Conservation (phyloP, 305 asterid genomes). For the Fraxinus floribunda region DNA sequence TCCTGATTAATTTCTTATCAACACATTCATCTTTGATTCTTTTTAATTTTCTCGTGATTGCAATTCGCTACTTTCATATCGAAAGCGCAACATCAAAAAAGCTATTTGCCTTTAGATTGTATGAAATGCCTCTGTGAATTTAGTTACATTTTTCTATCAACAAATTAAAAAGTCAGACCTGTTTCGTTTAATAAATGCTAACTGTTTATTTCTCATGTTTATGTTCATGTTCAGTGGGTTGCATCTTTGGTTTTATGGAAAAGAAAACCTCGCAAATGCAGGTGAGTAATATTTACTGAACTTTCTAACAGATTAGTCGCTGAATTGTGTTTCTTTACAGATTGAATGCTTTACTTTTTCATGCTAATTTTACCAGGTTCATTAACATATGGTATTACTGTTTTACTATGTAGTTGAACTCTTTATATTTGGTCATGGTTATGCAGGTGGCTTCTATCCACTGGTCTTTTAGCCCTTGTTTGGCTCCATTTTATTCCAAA, state of each 20-base stretch:
- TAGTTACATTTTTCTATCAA: conserved; percentile 4
- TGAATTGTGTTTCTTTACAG: not conserved
- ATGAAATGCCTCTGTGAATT: not conserved
- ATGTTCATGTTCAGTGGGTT: conserved; percentile 53
- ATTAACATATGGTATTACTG: not conserved
- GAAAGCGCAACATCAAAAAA: not conserved
- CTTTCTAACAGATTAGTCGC: not conserved
- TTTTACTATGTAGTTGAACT: not conserved
- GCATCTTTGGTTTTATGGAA: conserved; percentile 67
- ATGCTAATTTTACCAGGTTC: conserved; percentile 19
- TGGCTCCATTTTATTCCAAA: not conserved
- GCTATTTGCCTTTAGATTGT: not conserved
- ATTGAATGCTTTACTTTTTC: conserved; percentile 11
- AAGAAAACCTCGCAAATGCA: conserved; percentile 69
- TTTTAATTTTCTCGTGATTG: not conserved
- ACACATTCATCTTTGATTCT: not conserved
- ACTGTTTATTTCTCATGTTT: conserved; percentile 26
- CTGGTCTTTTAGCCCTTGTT: not conserved
- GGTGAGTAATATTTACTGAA: conserved; percentile 42
- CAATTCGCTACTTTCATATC: not conserved
- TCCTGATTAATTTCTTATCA: not conserved
- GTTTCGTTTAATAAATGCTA: conserved; percentile 27
- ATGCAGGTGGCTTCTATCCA: not conserved
- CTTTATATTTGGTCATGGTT: conserved; percentile 1
- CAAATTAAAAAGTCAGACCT: not conserved